Conservation (phyloP, 1,284 basidiomycete genomes). For the Sporisorium sorghi region DNA sequence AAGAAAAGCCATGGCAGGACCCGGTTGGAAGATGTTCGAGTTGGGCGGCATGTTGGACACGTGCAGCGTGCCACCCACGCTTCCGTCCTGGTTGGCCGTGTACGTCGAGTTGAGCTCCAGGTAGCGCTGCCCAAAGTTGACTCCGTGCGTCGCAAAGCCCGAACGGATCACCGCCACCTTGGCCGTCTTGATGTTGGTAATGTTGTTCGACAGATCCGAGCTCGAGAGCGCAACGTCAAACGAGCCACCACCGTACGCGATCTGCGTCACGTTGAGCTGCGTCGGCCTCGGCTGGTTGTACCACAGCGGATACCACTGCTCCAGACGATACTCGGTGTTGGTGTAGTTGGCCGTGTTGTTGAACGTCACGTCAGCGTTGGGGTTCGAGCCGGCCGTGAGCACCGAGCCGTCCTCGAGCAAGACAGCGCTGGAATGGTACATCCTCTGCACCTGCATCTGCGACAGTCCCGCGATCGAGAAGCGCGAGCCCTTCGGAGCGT, state of each 20-base stretch:
- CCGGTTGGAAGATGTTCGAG: constrained; percentile 76
- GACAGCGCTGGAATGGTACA: constrained; percentile 81
- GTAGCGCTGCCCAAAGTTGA: constrained; percentile 70
- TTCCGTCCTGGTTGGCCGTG: constrained; percentile 81
- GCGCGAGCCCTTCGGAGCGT: constrained; percentile 74
- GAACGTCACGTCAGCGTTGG: constrained; percentile 79
- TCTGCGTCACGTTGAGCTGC: constrained; percentile 79
- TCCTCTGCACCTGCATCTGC: constrained; percentile 77
- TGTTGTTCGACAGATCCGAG: constrained; percentile 59
- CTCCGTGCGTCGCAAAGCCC: constrained; percentile 65
- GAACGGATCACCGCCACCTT: constrained; percentile 74
- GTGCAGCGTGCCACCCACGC: constrained; percentile 80
- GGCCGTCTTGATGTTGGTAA: constrained; percentile 73
- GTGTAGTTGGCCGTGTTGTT: constrained; percentile 50
- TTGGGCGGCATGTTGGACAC: constrained; percentile 68
- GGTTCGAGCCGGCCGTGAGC: constrained; percentile 90
- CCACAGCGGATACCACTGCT: constrained; percentile 80
- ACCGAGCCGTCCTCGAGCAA: constrained; percentile 84
- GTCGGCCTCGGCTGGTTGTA: constrained; percentile 73
- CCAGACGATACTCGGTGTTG: constrained; percentile 85
- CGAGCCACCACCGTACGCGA: constrained; percentile 83
- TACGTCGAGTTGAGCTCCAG: constrained; percentile 77
- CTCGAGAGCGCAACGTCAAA: constrained; percentile 75
- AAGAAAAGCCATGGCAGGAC: constrained; percentile 82
- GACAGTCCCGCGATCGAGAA: constrained; percentile 77